Base-by-base conservation (phyloP, 371 early-diverging fungal species). In the Zopfochytrium polystomum region DNA sequence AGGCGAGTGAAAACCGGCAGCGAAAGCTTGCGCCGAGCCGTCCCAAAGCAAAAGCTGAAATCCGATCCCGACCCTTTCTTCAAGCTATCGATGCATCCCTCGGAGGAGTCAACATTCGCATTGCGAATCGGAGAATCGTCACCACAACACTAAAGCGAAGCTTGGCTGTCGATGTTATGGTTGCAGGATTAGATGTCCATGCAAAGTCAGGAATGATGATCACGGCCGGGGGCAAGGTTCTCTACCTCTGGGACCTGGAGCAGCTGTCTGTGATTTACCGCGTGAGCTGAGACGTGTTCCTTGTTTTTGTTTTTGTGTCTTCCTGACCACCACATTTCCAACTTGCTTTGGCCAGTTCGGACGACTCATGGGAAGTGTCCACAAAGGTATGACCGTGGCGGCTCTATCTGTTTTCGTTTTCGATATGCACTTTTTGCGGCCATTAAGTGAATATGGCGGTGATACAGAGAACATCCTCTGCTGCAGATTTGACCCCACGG, bases 41-140 rank as follows among this genome's bases (percentile, higher is more conserved):
- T n/a, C n/a, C n/a, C n/a, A n/a, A n/a, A n/a, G n/a, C n/a, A n/a
- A n/a, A n/a, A n/a, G n/a, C n/a, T n/a, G n/a, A n/a, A n/a, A n/a
- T n/a, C n/a, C n/a, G n/a, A n/a, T n/a, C n/a, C n/a, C n/a, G n/a
- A n/a, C n/a, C n/a, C n/a, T n/a, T n/a, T n/a, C n/a, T n/a, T n/a
- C n/a, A n/a, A 78, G 78, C 67, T 20, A 35, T 62, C 20, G 80
- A 78, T 63, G 71, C 73, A 3, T 75, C 74, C 20, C 59, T 76
- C 18, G 70, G 70, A 4, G 76, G 76, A 0, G 50, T 44, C 7
- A 76, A 79, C 63, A 69, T 75, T 33, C 62, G 78, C 18, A 68
- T 79, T 32, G 81, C 80, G 4, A 67, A 73, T 32, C 63, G 82
- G 29, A 51, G 75, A 6, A 66, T 78, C 27, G 76, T 81, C 52